phyloP scores from a whole-genome alignment of 2,329 filamentous ascomycete species.

The Apiospora sp. region DNA sequence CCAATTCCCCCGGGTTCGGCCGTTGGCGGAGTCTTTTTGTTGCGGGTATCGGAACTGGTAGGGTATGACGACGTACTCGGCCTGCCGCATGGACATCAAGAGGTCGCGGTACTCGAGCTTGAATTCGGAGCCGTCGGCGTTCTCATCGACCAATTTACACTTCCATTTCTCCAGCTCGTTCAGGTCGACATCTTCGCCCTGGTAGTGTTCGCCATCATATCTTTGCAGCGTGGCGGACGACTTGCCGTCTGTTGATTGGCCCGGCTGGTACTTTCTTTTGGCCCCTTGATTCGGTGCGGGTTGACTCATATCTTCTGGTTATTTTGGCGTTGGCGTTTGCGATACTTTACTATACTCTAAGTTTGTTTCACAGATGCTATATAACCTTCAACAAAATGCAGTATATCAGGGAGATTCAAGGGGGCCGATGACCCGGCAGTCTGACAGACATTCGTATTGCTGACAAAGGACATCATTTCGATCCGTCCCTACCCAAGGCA shows the following conservation, averaged over 20 bases:
- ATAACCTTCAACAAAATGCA: background rate
- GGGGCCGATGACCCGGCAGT: background rate
- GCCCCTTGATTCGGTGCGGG: background rate
- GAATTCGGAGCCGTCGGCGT: no score
- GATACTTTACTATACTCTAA: background rate
- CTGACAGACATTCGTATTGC: background rate
- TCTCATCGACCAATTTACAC: background rate
- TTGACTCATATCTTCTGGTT: background rate
- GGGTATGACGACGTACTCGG: conserved; percentile 27
- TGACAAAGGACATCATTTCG: background rate
- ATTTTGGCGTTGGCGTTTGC: no score
- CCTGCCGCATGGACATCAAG: conserved; percentile 21
- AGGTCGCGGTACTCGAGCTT: background rate
- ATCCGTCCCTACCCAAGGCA: background rate
- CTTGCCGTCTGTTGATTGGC: background rate
- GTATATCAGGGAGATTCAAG: background rate
- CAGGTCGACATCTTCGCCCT: background rate
- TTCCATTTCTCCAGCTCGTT: background rate
- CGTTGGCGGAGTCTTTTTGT: no score
- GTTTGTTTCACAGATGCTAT: background rate
- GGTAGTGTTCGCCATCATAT: no score
- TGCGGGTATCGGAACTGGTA: conserved; percentile 21
- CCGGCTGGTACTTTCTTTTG: background rate
- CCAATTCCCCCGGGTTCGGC: background rate
- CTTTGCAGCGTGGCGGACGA: background rate